These are phyloP conservation scores for Macrotyloma uniflorum DNA, from an alignment of 306 rosid genomes.

Conservation along the genomic window DNA sequence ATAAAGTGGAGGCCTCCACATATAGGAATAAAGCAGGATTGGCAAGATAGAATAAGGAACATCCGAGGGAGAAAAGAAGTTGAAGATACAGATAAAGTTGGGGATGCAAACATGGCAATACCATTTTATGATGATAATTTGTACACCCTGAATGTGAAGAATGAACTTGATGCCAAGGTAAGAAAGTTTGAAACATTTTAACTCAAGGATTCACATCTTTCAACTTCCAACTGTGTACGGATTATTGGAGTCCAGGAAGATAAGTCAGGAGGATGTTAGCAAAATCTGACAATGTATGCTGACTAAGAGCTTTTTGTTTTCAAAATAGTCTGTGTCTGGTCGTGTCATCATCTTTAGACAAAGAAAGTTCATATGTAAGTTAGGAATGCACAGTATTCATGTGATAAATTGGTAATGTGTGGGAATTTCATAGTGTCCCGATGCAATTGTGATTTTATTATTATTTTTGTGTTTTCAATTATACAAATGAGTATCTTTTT, in stretches of 20 bases:
- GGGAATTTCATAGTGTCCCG: neutral
- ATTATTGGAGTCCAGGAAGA: conserved; percentile 16
- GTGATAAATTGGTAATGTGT: conserved; percentile 29
- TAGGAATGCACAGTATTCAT: neutral
- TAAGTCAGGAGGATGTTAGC: conserved; percentile 2
- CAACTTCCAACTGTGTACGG: neutral
- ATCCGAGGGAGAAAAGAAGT: conserved; percentile 78
- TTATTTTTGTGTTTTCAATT: conserved; percentile 28
- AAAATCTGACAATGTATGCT: conserved; percentile 11
- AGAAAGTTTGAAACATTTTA: conserved; percentile 32
- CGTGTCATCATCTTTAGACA: conserved; percentile 6
- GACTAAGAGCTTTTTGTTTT: conserved; percentile 14
- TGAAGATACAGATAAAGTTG: conserved; percentile 68
- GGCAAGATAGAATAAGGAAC: conserved; percentile 84
- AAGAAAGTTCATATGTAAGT: conserved; percentile 10
- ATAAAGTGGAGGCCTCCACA: conserved; percentile 75
- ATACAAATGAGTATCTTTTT: conserved; percentile 6
- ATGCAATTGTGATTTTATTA: conserved; percentile 2
- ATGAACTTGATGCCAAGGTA: conserved; percentile 87
- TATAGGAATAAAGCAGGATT: conserved; percentile 79
- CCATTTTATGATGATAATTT: conserved; percentile 86
- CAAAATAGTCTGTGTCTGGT: conserved; percentile 2
- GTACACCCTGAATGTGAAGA: conserved; percentile 81
- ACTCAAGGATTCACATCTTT: neutral
- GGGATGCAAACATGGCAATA: conserved; percentile 68